Conservation (phyloP, 179 eudicot species). For the Monotropa hypopitys region DNA sequence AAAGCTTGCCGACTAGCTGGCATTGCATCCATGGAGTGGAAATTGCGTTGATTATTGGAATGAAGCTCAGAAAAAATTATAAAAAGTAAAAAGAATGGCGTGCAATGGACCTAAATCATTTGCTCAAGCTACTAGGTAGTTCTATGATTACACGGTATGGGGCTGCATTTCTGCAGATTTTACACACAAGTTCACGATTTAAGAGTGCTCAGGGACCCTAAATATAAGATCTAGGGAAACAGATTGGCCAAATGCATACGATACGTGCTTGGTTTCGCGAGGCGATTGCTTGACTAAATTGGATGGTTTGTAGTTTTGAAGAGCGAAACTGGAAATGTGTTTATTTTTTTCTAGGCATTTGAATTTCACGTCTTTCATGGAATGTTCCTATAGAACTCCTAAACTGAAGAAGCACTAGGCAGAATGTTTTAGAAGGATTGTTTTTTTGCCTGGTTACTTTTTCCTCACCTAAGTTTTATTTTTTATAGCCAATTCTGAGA, state of each 20-base stretch:
- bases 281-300: background rate
- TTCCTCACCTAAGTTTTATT: conserved; percentile 1
- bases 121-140: background rate
- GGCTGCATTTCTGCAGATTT: background rate
- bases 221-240: background rate
- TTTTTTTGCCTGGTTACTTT: background rate
- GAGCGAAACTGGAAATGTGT: background rate
- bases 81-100: background rate
- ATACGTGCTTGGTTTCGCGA: background rate
- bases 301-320: background rate
- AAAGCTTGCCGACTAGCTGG: background rate
- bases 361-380: background rate
- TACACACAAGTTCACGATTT: background rate
- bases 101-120: background rate
- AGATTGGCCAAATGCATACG: background rate
- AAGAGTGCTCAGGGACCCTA: background rate
- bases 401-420: background rate
- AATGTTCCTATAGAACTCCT: background rate
- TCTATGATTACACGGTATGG: background rate
- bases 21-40: background rate
- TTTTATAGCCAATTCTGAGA: conserved; percentile 26
- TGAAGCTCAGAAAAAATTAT: conserved; percentile 5
- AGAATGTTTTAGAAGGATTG: background rate
- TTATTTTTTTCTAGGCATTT: background rate
- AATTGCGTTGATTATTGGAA: background rate